A percentile compares a stretch with the other conserved stretches of the same genome.
phyloP scores from a whole-genome alignment of 2,329 filamentous ascomycete genomes.

The Tympanopsis confertula region DNA sequence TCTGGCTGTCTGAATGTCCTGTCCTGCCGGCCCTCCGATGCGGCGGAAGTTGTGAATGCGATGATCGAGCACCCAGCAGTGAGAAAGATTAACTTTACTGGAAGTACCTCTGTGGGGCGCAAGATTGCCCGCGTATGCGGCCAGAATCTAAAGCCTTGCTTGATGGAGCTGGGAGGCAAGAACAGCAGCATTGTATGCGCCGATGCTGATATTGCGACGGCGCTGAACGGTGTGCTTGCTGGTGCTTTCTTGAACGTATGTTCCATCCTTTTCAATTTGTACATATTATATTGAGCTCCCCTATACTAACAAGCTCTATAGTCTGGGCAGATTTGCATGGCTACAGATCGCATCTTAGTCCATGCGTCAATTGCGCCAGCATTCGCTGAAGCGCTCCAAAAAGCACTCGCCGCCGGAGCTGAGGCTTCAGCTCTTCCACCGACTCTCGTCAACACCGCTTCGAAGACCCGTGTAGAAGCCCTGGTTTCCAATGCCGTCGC shows the following conservation, averaged over 20 bases:
- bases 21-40: constrained; percentile 16
- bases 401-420: neutral
- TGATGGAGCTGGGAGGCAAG: constrained; percentile 37
- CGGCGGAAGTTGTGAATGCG: constrained; percentile 17
- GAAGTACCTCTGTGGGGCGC: constrained; percentile 26
- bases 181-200: constrained; percentile 26
- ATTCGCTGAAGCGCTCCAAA: constrained; percentile 2
- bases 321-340: constrained; percentile 22
- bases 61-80: constrained; percentile 23
- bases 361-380: constrained; percentile 2
- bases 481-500: neutral
- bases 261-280: neutral
- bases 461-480: neutral
- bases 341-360: constrained; percentile 19
- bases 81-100: constrained; percentile 30
- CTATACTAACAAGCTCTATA: constrained; percentile 6
- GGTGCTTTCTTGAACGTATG: constrained; percentile 13
- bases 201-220: constrained; percentile 30
- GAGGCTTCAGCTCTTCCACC: neutral
- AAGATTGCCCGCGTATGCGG: constrained; percentile 23
- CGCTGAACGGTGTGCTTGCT: constrained; percentile 11
- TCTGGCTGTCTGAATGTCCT: constrained; percentile 26
- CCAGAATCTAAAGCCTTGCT: constrained; percentile 27
- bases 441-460: neutral
- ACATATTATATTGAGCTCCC: neutral